Base-by-base conservation (phyloP, 495 filamentous ascomycete species). In the Entonaema liquescens region DNA sequence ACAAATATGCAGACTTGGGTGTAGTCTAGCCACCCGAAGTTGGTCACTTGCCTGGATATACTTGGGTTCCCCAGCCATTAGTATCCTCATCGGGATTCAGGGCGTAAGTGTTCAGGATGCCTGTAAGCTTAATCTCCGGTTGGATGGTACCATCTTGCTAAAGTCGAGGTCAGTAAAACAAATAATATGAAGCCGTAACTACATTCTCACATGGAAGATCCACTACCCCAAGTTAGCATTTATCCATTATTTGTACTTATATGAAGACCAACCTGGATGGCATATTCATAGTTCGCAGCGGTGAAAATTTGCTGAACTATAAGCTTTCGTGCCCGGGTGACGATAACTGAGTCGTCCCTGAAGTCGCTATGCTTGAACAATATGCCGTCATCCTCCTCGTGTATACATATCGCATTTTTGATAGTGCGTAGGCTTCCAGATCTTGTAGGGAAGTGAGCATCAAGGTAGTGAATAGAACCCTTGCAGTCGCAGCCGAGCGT, bases 311-410 rank as follows among this genome's bases (percentile, higher is more conserved):
- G 95, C 23, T 93, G 94, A 74, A 98, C 85, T 69, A 98, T 84
- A 61, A 98, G 85, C 74, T 96, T 97, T 13, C 94, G 88, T 31
- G 88, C 94, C 47, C 95, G 90, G 12, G 94, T 97, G 23, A 97
- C 92, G 59, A 96, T 91, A 54, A 90, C 87, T 0, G 91, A 92
- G 47, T 94, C 91, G 77, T 97, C 94, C 54, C 95, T 90, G 88
- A 97, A 98, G 78, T 98, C 94, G 52, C 89, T 93, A 83, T 98
- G 95, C 82, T 98, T 98, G 85, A 95, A 97, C 9, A 98, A 84
- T 65, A 98, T 95, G 5, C 95, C 95, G 3, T 88, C 86, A 73
- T 98, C 95, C 81, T 98, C 94, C 80, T 98, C 95, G 82, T 98
- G 95, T 66, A 97, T 94, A 78, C 95, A 98, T 76, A 98, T 94